Percentiles rank a stretch among this genome's conserved stretches.
These are phyloP conservation scores for Dioscorea dumetorum DNA, from an alignment of 106 monocot species.

Conservation along the genomic window DNA sequence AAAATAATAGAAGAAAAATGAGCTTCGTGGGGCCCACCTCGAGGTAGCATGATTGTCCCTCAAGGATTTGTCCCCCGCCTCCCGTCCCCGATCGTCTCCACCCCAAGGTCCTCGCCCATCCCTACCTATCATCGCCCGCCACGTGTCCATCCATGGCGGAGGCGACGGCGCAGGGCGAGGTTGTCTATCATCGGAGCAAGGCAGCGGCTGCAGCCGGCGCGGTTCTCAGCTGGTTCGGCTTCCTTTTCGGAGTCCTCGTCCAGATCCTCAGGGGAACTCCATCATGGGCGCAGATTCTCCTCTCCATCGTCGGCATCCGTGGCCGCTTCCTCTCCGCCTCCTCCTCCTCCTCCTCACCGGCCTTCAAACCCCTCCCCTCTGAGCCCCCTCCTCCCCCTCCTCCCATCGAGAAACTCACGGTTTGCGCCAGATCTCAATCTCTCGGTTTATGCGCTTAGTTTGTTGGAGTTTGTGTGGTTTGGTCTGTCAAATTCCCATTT, in stretches of 20 bases:
- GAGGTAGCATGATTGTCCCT: background rate
- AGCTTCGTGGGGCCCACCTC: background rate
- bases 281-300: slow-evolving; percentile 34
- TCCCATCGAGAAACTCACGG: slow-evolving; percentile 34
- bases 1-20: too few relatives aligned
- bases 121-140: background rate
- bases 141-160: background rate
- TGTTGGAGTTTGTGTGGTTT: too few relatives aligned
- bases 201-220: slow-evolving; percentile 22
- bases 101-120: background rate
- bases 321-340: slow-evolving; percentile 30
- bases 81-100: background rate
- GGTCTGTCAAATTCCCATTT: too few relatives aligned
- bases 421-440: background rate
- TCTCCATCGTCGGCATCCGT: slow-evolving; percentile 49
- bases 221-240: slow-evolving; percentile 34
- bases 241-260: slow-evolving; percentile 34
- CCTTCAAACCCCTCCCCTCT: slow-evolving; percentile 34
- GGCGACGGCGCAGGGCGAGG: slow-evolving; percentile 14
- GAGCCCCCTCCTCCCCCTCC: slow-evolving; percentile 25
- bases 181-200: slow-evolving; percentile 11
- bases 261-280: slow-evolving; percentile 50
- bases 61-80: background rate
- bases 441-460: too few relatives aligned
- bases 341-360: slow-evolving; percentile 14